Evolutionary conservation across 352 stramenopile species (phyloP).

Genomic region (Blastocystis sp.): DNA sequence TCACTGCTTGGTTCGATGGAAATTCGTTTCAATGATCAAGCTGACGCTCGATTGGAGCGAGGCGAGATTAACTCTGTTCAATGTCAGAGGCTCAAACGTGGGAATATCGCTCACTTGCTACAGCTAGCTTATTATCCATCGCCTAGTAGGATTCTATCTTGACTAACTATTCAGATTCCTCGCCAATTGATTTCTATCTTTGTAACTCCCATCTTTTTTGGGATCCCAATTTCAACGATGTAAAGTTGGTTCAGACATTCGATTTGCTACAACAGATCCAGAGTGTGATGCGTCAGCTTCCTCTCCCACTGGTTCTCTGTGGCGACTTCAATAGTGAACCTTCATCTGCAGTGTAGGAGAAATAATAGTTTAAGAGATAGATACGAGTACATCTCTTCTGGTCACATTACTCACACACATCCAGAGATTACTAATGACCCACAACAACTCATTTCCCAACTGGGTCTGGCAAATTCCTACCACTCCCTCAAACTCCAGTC

Average conservation of each 20-base stretch:
- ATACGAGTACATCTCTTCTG: slow-evolving; percentile 67
- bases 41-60: slow-evolving; percentile 69
- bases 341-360: slow-evolving; percentile 87
- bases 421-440: slow-evolving; percentile 76
- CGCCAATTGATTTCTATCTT: slow-evolving; percentile 75
- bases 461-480: slow-evolving; percentile 66
- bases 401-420: slow-evolving; percentile 66
- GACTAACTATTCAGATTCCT: background rate
- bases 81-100: slow-evolving; percentile 81
- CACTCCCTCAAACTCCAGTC: slow-evolving; percentile 85
- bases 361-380: slow-evolving; percentile 80
- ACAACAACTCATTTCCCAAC: slow-evolving; percentile 72
- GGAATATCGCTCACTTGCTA: slow-evolving; percentile 93
- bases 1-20: slow-evolving; percentile 64
- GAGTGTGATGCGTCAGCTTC: background rate
- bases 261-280: slow-evolving; percentile 78
- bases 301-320: slow-evolving; percentile 86
- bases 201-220: slow-evolving; percentile 95
- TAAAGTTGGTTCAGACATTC: slow-evolving; percentile 94
- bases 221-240: slow-evolving; percentile 93
- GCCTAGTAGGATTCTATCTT: background rate
- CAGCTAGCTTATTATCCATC: slow-evolving; percentile 67
- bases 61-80: slow-evolving; percentile 69
- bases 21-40: slow-evolving; percentile 90
- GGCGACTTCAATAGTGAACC: slow-evolving; percentile 97